Conservation (phyloP, 768 basidiomycete species). For the Mycena rebaudengoi region DNA sequence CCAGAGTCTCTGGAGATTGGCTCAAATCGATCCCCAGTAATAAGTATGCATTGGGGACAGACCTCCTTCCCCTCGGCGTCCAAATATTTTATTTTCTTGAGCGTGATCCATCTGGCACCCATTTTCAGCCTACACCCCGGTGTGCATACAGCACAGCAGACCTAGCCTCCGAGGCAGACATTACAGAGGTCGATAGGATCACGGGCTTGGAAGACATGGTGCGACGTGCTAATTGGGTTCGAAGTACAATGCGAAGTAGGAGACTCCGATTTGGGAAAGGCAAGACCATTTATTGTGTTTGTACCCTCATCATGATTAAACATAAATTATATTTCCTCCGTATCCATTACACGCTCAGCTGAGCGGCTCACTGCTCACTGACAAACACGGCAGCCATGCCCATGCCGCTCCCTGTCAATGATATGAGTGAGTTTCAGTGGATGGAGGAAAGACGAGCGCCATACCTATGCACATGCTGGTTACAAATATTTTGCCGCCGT, state of each 20-base stretch:
- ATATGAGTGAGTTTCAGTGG: too few relatives aligned
- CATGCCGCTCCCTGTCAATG: slow-evolving; percentile 87
- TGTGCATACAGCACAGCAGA: slow-evolving; percentile 38
- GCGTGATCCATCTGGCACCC: slow-evolving; percentile 79
- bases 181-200: slow-evolving; percentile 60
- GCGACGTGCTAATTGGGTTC: not conserved
- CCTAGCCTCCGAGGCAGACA: slow-evolving; percentile 68
- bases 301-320: not conserved
- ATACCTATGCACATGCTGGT: slow-evolving; percentile 96
- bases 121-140: not conserved
- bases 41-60: slow-evolving; percentile 20
- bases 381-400: slow-evolving; percentile 91
- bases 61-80: slow-evolving; percentile 85
- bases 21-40: slow-evolving; percentile 10
- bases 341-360: not conserved
- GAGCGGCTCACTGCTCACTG: slow-evolving; percentile 72
- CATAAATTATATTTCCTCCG: not conserved
- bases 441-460: too few relatives aligned
- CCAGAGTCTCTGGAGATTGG: slow-evolving; percentile 73
- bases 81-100: slow-evolving; percentile 82
- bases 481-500: slow-evolving; percentile 78
- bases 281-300: too few relatives aligned
- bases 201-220: slow-evolving; percentile 18
- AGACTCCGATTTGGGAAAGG: not conserved
- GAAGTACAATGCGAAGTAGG: not conserved